Conservation (phyloP, 75 land plant species). For the Azolla pinnata region DNA sequence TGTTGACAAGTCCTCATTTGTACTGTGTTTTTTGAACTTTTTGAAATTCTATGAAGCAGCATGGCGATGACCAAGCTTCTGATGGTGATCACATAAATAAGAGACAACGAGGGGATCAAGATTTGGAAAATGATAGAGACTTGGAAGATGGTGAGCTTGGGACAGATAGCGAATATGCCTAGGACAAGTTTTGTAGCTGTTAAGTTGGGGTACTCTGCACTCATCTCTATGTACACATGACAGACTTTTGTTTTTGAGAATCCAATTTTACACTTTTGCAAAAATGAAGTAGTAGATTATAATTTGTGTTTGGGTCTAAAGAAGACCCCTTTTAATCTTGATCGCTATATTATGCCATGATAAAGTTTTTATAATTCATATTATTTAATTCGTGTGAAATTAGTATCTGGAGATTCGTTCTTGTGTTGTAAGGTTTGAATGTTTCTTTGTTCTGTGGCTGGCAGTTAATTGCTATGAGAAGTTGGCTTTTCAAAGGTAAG, state of each 20-base stretch:
- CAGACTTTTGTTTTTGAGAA: no score
- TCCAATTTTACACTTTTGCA: no score
- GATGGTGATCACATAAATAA: slow-evolving; percentile 73
- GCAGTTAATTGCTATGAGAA: slow-evolving; percentile 4
- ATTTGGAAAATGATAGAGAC: slow-evolving; percentile 57
- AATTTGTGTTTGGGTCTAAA: no score
- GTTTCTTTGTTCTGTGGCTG: slow-evolving; percentile 6
- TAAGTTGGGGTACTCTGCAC: no score
- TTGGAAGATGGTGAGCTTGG: slow-evolving; percentile 78
- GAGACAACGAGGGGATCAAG: slow-evolving; percentile 62
- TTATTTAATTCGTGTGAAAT: no score
- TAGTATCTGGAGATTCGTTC: no score
- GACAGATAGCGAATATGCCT: neutral
- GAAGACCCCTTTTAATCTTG: no score
- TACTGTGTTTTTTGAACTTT: neutral
- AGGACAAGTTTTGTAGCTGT: no score
- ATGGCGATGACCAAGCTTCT: slow-evolving; percentile 64
- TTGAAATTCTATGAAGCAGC: slow-evolving; percentile 32
- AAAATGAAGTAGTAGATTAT: no score
- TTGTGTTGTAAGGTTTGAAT: slow-evolving; percentile 1
- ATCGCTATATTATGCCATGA: no score
- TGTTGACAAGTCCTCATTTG: neutral
- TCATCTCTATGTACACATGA: no score
- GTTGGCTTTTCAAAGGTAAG: slow-evolving; percentile 5
- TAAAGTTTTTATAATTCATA: no score